phyloP scores from a whole-genome alignment of 2,329 filamentous ascomycete genomes.

The Sporothrix dimorphospora region DNA sequence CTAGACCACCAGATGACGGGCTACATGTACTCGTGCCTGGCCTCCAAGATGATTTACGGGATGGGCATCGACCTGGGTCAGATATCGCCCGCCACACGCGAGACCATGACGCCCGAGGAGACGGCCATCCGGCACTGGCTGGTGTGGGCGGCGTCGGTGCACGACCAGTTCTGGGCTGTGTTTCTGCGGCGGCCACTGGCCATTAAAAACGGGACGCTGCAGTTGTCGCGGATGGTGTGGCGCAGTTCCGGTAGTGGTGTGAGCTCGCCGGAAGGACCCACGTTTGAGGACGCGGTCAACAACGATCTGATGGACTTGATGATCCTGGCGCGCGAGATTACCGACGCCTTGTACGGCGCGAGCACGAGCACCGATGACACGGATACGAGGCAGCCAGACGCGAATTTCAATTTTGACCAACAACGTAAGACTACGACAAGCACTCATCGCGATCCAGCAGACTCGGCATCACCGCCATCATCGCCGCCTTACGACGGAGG shows the following conservation, averaged over 20 bases:
- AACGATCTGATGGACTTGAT: constrained; percentile 29
- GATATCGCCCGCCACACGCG: neutral
- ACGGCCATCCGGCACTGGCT: constrained; percentile 31
- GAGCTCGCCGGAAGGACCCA: neutral
- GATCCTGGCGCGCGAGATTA: constrained; percentile 27
- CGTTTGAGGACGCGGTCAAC: constrained; percentile 29
- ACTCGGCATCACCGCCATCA: neutral
- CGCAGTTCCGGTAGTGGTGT: neutral
- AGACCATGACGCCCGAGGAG: neutral
- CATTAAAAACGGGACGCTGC: constrained; percentile 27
- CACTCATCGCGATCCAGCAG: too few species aligned
- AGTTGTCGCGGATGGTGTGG: constrained; percentile 28
- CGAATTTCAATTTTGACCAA: neutral
- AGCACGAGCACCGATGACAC: neutral
- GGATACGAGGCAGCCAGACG: too few species aligned
- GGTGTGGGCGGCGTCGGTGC: constrained; percentile 29
- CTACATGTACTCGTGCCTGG: constrained; percentile 31
- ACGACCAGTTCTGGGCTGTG: constrained; percentile 30
- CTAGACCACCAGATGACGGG: constrained; percentile 30
- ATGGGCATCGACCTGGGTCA: constrained; percentile 28
- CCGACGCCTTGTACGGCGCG: constrained; percentile 29
- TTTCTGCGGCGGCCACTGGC: constrained; percentile 26
- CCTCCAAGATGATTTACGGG: constrained; percentile 27
- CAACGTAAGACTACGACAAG: neutral
- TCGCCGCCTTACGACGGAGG: neutral